Evolutionary conservation across 2,329 filamentous ascomycete species (phyloP), one percentile per base, ranked within the genome.

Genomic region (Tolypocladium pustulatum): DNA sequence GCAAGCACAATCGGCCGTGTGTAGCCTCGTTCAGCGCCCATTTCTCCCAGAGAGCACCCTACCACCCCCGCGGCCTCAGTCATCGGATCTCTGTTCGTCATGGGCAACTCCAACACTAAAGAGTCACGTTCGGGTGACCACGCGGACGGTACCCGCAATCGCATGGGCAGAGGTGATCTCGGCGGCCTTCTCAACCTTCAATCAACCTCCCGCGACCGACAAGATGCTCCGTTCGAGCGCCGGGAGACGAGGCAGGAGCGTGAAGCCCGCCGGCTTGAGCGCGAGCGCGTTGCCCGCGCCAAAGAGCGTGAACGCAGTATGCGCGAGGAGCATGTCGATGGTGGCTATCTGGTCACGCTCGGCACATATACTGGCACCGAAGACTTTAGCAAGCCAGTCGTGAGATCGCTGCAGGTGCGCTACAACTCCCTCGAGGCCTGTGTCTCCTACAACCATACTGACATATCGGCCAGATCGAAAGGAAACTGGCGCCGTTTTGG

Each of bases 401-500:
- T 97, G 58, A 85, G 94, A 64, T 92, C 96, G 71, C 77, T 99
- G 58, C 93, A 94, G 87, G 91, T 96, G 81, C 68, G 76, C 67
- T 36, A 27, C 49, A 30, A 40, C 27, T 25, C 40, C 15, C n/a
- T 40, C 13, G n/a, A 20, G 3, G 38, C 38, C 15, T 38, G 15
- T 20, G 25, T 30, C 36, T n/a, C 17, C 17, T 41, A 2, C 4
- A 34, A 34, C 5, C n/a, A 59, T 58, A 56, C 62, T 66, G 56
- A 70, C 62, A 38, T 46, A 38, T 43, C 38, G 3, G 61, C 52
- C 62, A 97, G 93, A 91, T 99, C 70, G 94, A 99, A 74, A 84
- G 94, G 65, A 87, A 89, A 62, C 75, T 99, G 61, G 94, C 94
- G 49, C 94, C 94, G 0, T 99, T 99, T 72, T 99, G 93, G 91